Conservation (phyloP, 2,329 filamentous ascomycete genomes). For the Clonostachys rhizophaga region DNA sequence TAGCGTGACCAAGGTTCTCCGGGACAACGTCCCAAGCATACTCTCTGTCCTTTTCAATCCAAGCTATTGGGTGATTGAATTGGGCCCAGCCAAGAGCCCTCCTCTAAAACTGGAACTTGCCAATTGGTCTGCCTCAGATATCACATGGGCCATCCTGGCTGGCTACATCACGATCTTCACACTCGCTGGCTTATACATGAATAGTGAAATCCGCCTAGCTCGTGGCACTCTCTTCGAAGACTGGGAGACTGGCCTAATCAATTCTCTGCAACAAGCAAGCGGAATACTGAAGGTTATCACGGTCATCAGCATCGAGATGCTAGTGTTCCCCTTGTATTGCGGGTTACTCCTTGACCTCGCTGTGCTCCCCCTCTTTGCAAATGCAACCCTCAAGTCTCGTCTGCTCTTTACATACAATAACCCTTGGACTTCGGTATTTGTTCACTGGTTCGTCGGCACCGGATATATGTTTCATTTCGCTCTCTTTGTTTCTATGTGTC, state of each 20-base stretch:
- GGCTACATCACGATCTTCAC: conserved; percentile 78
- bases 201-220: conserved; percentile 65
- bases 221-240: conserved; percentile 48
- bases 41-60: conserved; percentile 12
- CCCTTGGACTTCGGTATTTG: conserved; percentile 87
- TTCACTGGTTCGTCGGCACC: conserved; percentile 98
- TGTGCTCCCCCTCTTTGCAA: conserved; percentile 82
- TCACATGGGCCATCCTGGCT: conserved; percentile 67
- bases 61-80: conserved; percentile 53
- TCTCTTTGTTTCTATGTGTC: conserved; percentile 97
- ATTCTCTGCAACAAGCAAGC: conserved; percentile 85
- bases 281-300: conserved; percentile 97
- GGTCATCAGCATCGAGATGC: conserved; percentile 99
- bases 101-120: conserved; percentile 53
- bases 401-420: conserved; percentile 73
- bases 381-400: conserved; percentile 71
- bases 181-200: conserved; percentile 74
- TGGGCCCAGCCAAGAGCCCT: conserved; percentile 23
- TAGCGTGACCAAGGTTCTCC: not conserved
- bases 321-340: conserved; percentile 93
- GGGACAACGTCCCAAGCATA: not conserved
- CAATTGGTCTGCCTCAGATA: conserved; percentile 62
- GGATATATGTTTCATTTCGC: conserved; percentile 99
- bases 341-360: conserved; percentile 86
- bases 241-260: conserved; percentile 74